phyloP scores from a whole-genome alignment of 306 rosid species.

The Cucurbita pepo region DNA sequence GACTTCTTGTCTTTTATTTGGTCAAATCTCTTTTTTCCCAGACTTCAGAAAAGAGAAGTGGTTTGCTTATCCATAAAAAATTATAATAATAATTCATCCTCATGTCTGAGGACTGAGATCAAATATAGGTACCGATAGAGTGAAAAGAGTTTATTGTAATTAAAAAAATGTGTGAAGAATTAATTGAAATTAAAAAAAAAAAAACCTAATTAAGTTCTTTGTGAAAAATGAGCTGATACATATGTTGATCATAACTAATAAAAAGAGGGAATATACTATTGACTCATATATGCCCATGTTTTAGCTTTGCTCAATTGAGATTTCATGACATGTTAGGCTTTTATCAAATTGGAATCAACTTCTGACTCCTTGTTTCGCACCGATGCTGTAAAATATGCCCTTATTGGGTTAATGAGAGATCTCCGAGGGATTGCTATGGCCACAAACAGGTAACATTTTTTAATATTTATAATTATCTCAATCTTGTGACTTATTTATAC shows the following conservation, averaged over 20 bases:
- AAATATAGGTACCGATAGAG: background rate
- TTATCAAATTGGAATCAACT: constrained; percentile 72
- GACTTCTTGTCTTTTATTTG: background rate
- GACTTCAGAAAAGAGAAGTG: background rate
- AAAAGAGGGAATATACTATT: background rate
- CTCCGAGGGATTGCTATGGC: constrained; percentile 99
- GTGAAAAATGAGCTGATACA: background rate
- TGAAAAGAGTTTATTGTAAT: background rate
- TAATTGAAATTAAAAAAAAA: no score
- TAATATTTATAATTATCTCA: constrained; percentile 3
- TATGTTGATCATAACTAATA: background rate
- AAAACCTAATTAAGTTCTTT: background rate
- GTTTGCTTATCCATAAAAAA: background rate
- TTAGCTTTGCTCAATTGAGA: background rate
- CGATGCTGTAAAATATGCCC: constrained; percentile 65
- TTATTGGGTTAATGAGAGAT: constrained; percentile 93
- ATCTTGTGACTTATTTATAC: constrained; percentile 3
- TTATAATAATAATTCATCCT: background rate
- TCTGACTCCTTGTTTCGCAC: constrained; percentile 90
- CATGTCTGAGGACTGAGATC: background rate
- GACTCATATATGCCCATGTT: constrained; percentile 1
- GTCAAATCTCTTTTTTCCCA: background rate
- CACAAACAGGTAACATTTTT: constrained; percentile 53
- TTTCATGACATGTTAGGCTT: constrained; percentile 37
- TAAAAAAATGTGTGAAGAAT: no score